Base-by-base conservation (phyloP, 768 basidiomycete genomes). In the Podaxis rugospora region DNA sequence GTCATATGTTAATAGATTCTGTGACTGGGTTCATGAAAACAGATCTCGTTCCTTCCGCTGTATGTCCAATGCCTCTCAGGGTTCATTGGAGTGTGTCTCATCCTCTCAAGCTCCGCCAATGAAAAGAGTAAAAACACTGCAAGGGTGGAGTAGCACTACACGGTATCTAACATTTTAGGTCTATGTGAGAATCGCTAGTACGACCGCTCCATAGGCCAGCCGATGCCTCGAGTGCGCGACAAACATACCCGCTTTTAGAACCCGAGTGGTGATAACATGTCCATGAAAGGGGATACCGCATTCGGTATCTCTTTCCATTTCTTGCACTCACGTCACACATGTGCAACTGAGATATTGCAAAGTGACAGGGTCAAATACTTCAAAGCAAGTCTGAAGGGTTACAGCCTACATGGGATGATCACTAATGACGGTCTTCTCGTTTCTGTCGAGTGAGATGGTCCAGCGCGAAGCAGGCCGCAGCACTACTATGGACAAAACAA, bases 321-420 rank as follows among this genome's bases (percentile, higher is more conserved):
- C 14, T 11, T 23, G 47, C 21, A 50, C 35, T 11, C 32, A 57
- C 55, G 55, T 57, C 44, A 23, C n/a, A 16, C 18, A 40, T 37
- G n/a, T 44, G 42, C 23, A 36, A 53, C 16, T 2, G 16, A 18
- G 52, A 21, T 49, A 49, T 32, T 32, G 32, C 32, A 14, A 53
- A 4, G 46, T 58, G 57, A 51, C 49, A 58, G 47, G 49, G 50
- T 57, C 55, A 57, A 57, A 47, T 32, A 32, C 5, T 47, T 9
- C 28, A 3, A 47, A 16, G 10, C n/a, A 35, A 36, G n/a, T 47
- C 40, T 42, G 2, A 18, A 42, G 13, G 5, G 42, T 9, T 32
- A 32, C 32, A 32, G 32, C 32, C 32, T 32, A 32, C 32, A 9
- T 3, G 32, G 32, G 32, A 32, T 32, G 32, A 32, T 44, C 42